Conservation (phyloP, 441 rosid species). For the Hura crepitans region DNA sequence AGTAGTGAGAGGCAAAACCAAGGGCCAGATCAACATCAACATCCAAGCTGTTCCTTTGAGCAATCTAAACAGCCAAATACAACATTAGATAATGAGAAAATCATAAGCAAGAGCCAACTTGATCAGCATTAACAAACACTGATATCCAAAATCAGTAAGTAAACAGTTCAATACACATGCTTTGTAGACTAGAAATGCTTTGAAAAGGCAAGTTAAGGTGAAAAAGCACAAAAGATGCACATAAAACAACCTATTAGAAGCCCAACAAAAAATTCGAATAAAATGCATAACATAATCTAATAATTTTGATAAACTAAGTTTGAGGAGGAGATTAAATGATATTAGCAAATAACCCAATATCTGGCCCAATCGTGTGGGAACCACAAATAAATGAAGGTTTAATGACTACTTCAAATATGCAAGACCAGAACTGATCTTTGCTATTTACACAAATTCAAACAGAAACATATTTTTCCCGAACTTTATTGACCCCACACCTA, state of each 20-base stretch:
- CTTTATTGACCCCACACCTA: neutral
- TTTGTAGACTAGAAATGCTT: neutral
- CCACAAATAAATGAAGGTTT: neutral
- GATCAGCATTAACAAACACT: neutral
- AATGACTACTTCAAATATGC: neutral
- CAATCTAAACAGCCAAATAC: slow-evolving; percentile 51
- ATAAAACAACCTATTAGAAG: neutral
- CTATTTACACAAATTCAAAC: neutral
- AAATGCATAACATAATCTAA: neutral
- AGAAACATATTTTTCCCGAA: neutral
- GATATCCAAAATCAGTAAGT: neutral
- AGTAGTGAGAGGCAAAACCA: slow-evolving; percentile 84
- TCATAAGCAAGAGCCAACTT: neutral
- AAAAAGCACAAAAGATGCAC: neutral
- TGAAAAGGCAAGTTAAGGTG: neutral
- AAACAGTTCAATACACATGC: neutral
- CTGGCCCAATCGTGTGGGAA: neutral
- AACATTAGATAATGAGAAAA: slow-evolving; percentile 9
- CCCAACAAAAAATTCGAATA: neutral
- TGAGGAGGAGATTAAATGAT: neutral
- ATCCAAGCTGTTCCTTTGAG: slow-evolving; percentile 92
- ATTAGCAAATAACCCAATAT: neutral
- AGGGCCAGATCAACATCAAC: slow-evolving; percentile 87
- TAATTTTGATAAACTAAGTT: neutral
- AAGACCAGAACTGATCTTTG: neutral